Evolutionary conservation across 2,329 filamentous ascomycete genomes (phyloP).

Genomic region (Pestalotiopsis sp.): DNA sequence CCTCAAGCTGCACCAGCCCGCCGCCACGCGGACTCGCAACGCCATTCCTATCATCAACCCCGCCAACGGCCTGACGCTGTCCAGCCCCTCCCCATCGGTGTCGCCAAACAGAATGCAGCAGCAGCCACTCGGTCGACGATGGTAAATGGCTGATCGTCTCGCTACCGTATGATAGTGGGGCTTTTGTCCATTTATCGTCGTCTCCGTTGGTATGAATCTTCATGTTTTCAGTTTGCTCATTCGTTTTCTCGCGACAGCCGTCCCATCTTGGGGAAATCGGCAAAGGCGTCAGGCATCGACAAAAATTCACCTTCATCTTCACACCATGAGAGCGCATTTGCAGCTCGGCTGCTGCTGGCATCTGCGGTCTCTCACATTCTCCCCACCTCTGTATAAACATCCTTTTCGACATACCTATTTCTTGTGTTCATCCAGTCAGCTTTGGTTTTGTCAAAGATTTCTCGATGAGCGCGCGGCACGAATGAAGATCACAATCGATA

Average conservation of each 20-base stretch:
- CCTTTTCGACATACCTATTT: conserved; percentile 46
- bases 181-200: conserved; percentile 36
- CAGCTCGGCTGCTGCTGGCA: conserved; percentile 32
- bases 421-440: conserved; percentile 33
- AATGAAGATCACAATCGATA: conserved; percentile 45
- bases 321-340: conserved; percentile 23
- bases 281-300: conserved; percentile 48
- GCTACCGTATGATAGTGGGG: conserved; percentile 37
- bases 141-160: conserved; percentile 47
- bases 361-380: conserved; percentile 10
- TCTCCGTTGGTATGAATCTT: conserved; percentile 34
- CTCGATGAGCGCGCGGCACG: conserved; percentile 42
- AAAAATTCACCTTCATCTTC: conserved; percentile 35
- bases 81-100: conserved; percentile 80
- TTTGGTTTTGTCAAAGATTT: conserved; percentile 25
- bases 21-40: conserved; percentile 87
- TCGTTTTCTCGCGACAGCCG: conserved; percentile 42
- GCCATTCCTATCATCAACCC: conserved; percentile 98
- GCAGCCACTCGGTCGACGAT: conserved; percentile 55
- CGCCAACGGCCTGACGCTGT: conserved; percentile 83
- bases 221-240: conserved; percentile 33
- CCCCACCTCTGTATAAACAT: conserved; percentile 50
- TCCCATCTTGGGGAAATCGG: conserved; percentile 55
- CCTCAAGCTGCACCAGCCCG: conserved; percentile 88
- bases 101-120: conserved; percentile 66